Evolutionary conservation across 768 basidiomycete species (phyloP).

Genomic region (Lyophyllum semitale): DNA sequence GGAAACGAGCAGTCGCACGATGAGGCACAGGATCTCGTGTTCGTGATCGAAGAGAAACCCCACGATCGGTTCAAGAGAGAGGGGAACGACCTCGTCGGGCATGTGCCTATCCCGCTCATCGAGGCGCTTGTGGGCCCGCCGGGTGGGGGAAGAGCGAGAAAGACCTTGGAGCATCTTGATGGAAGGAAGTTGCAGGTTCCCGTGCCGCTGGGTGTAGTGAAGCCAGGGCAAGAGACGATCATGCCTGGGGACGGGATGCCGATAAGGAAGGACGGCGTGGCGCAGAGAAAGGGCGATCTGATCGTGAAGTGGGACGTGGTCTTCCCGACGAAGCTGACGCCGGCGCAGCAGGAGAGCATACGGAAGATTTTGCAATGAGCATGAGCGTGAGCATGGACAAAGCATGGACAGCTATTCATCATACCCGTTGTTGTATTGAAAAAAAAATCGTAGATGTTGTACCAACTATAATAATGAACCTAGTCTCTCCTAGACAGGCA

Average conservation of each 20-base stretch:
- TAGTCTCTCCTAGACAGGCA: too few relatives aligned
- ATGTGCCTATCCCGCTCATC: slow-evolving; percentile 68
- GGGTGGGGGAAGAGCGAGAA: slow-evolving; percentile 35
- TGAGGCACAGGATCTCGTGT: slow-evolving; percentile 88
- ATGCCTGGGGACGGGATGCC: slow-evolving; percentile 89
- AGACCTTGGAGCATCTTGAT: slow-evolving; percentile 73
- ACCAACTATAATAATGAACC: background rate
- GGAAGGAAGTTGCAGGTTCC: slow-evolving; percentile 74
- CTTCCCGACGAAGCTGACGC: slow-evolving; percentile 78
- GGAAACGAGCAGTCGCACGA: slow-evolving; percentile 75
- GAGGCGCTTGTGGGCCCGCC: slow-evolving; percentile 74
- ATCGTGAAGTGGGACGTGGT: slow-evolving; percentile 80
- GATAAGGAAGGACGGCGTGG: slow-evolving; percentile 74
- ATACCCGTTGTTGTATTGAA: slow-evolving; percentile 1
- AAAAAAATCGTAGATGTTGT: background rate
- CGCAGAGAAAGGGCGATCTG: slow-evolving; percentile 80
- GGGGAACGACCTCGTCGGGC: slow-evolving; percentile 76
- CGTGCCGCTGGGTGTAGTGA: slow-evolving; percentile 68
- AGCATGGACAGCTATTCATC: background rate
- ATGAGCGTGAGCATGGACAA: slow-evolving; percentile 20
- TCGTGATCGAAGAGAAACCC: slow-evolving; percentile 95
- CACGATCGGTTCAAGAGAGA: slow-evolving; percentile 76
- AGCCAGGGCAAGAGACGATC: slow-evolving; percentile 73
- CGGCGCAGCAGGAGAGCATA: slow-evolving; percentile 79
- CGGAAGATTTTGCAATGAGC: slow-evolving; percentile 61